A percentile compares a stretch with the other conserved stretches of the same genome.
Conservation (phyloP, 352 stramenopile genomes). For the Globisporangium echinulatum region DNA sequence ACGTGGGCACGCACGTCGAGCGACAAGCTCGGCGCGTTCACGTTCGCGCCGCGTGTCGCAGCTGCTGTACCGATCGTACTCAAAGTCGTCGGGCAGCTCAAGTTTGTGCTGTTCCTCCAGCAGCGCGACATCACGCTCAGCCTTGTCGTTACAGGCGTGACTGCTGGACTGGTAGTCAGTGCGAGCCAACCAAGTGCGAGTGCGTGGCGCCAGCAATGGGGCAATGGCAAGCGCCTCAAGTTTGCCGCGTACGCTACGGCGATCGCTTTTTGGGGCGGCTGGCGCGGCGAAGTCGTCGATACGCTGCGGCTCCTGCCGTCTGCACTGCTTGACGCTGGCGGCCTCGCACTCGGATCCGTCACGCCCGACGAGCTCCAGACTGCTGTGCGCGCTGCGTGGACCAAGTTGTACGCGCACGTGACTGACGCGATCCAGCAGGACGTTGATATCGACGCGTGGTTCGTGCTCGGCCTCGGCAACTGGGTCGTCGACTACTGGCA, state of each 20-base stretch:
- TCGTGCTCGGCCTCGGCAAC: conserved; percentile 58
- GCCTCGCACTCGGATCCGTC: conserved; percentile 3
- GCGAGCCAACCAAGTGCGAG: conserved; percentile 20
- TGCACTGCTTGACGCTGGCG: conserved; percentile 58
- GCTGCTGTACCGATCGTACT: conserved; percentile 51
- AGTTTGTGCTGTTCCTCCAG: conserved; percentile 74
- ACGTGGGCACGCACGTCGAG: conserved; percentile 52
- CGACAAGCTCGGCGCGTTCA: conserved; percentile 58
- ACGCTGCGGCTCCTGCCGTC: conserved; percentile 42
- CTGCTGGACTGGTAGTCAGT: conserved; percentile 26
- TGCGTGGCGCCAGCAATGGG: conserved; percentile 40
- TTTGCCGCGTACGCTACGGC: conserved; percentile 49
- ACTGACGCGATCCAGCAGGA: conserved; percentile 44
- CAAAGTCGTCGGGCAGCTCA: conserved; percentile 64
- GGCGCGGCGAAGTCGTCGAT: conserved; percentile 40
- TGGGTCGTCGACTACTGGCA: conserved; percentile 82
- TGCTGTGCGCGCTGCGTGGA: conserved; percentile 4
- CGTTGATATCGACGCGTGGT: conserved; percentile 62
- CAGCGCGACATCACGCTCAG: conserved; percentile 40
- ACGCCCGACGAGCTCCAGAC: conserved; percentile 1
- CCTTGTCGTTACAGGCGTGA: conserved; percentile 29
- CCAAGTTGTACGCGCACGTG: conserved; percentile 6
- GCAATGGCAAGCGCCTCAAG: conserved; percentile 60
- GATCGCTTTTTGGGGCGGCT: conserved; percentile 56
- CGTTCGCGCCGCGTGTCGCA: conserved; percentile 43